phyloP scores from a whole-genome alignment of 1,139 yeast species.

The Taphrina communis region DNA sequence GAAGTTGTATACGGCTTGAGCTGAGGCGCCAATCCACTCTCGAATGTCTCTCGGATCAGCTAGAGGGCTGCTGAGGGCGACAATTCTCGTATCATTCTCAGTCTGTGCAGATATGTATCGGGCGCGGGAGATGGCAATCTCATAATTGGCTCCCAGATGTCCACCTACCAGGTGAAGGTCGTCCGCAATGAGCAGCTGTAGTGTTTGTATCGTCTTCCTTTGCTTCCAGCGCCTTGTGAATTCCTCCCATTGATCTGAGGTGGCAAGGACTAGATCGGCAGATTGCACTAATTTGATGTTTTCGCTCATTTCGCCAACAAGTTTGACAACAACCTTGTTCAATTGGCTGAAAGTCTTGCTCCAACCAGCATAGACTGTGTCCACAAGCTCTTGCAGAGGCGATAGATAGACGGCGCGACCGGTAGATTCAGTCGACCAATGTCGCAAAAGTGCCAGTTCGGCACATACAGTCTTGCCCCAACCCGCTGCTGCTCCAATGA shows the following conservation, averaged over 20 bases:
- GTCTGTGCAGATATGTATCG: slow-evolving; percentile 70
- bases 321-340: slow-evolving; percentile 56
- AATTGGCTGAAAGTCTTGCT: slow-evolving; percentile 55
- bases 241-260: slow-evolving; percentile 77
- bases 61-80: slow-evolving; percentile 71
- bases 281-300: slow-evolving; percentile 64
- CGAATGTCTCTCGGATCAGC: slow-evolving; percentile 80
- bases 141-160: slow-evolving; percentile 66
- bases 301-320: slow-evolving; percentile 66
- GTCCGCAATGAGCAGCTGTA: slow-evolving; percentile 74
- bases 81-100: slow-evolving; percentile 62
- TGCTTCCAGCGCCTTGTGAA: slow-evolving; percentile 83
- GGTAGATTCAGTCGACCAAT: slow-evolving; percentile 62
- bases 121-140: slow-evolving; percentile 71
- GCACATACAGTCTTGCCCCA: slow-evolving; percentile 76
- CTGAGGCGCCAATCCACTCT: slow-evolving; percentile 81
- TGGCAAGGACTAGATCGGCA: slow-evolving; percentile 72
- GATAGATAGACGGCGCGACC: slow-evolving; percentile 72
- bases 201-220: slow-evolving; percentile 68
- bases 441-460: slow-evolving; percentile 72
- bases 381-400: slow-evolving; percentile 65
- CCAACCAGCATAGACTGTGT: slow-evolving; percentile 61
- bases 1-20: slow-evolving; percentile 68
- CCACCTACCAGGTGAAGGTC: slow-evolving; percentile 75
- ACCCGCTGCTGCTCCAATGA: slow-evolving; percentile 77